A percentile compares a stretch with the other conserved stretches of the same genome.
Conservation (phyloP, 768 basidiomycete genomes). For the Lactifluus volemus region DNA sequence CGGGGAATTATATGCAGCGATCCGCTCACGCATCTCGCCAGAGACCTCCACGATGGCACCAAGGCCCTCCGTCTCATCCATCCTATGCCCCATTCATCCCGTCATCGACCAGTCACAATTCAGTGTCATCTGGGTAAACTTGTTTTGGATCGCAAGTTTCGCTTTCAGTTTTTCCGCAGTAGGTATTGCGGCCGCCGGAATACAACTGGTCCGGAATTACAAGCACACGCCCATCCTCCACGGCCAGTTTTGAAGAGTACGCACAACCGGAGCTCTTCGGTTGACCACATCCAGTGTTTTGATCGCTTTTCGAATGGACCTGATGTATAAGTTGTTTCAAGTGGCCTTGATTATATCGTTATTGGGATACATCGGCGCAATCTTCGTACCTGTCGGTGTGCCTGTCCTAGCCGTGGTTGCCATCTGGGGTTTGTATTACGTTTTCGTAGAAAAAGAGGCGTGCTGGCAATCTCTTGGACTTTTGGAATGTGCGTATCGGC, state of each 20-base stretch:
- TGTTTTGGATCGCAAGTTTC: background rate
- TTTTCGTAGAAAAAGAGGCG: background rate
- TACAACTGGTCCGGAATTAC: background rate
- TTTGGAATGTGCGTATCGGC: no score
- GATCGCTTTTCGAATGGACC: background rate
- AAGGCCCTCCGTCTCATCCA: no score
- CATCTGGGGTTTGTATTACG: background rate
- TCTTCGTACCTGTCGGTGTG: background rate
- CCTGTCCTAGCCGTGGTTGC: background rate
- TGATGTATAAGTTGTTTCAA: background rate
- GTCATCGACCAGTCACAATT: background rate
- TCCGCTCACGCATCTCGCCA: background rate
- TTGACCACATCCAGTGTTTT: background rate
- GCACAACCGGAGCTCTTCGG: background rate
- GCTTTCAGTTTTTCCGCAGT: background rate
- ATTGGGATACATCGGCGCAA: background rate
- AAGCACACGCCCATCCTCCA: background rate
- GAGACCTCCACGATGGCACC: background rate
- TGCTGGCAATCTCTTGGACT: no score
- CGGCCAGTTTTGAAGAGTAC: background rate
- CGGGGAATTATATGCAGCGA: background rate
- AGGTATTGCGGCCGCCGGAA: background rate
- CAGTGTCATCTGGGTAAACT: background rate
- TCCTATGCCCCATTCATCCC: background rate
- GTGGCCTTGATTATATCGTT: background rate